Evolutionary conservation across 495 filamentous ascomycete species (phyloP).

Genomic region (Penicillium lagena): DNA sequence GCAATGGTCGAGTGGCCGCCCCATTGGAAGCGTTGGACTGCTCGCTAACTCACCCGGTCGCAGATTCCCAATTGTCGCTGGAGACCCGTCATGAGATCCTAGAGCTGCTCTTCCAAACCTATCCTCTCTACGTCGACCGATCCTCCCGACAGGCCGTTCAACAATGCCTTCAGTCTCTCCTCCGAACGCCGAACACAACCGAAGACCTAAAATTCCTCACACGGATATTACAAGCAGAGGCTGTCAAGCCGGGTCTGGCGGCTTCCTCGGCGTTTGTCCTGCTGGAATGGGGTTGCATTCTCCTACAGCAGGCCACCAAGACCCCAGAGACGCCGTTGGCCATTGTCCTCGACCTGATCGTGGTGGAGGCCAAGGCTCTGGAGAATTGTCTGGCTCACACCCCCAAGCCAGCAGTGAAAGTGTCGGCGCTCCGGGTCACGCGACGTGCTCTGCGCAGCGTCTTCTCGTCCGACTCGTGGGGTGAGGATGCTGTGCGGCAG

Average conservation of each 20-base stretch:
- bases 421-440: conserved; percentile 64
- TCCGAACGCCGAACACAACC: conserved; percentile 41
- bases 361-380: conserved; percentile 58
- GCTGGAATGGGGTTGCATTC: conserved; percentile 76
- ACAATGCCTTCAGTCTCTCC: conserved; percentile 61
- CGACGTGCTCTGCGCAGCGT: conserved; percentile 66
- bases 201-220: conserved; percentile 56
- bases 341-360: conserved; percentile 56
- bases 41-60: conserved; percentile 2
- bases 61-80: conserved; percentile 30
- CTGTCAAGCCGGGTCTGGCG: conserved; percentile 67
- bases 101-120: conserved; percentile 72
- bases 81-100: conserved; percentile 43
- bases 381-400: conserved; percentile 67
- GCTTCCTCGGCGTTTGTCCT: conserved; percentile 79
- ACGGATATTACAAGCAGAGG: conserved; percentile 52
- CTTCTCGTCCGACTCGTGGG: conserved; percentile 51
- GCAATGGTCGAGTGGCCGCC: conserved; percentile 26
- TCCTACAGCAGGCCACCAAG: conserved; percentile 57
- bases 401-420: conserved; percentile 50
- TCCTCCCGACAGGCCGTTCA: conserved; percentile 75
- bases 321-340: conserved; percentile 52
- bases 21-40: no score
- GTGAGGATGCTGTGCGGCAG: conserved; percentile 53
- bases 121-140: conserved; percentile 81